Evolutionary conservation across 164 flowering plant species (phyloP), one percentile per base, ranked within the genome.

Genomic region (Sextonia rubra): DNA sequence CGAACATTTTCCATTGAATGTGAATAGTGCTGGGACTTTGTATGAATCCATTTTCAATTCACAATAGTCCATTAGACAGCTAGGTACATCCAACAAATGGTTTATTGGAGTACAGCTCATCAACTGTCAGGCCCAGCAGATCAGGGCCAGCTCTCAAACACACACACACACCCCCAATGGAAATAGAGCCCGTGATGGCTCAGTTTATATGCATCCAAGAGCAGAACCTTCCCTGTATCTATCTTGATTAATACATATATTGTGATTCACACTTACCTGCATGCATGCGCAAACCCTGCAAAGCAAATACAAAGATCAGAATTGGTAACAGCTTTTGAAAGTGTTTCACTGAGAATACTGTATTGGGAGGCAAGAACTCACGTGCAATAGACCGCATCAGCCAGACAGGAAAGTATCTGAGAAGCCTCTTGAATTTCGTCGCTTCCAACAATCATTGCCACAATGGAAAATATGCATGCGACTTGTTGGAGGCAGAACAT

Each of bases 401-500:
- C 56, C 67, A 84, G 47, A 75, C 88, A 87, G 61, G 67, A 60
- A 56, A 89, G 71, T 18, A 82, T 29, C 72, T 85, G 87, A 65
- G 90, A 78, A 60, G 86, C 86, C 60, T 85, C 82, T 62, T 60
- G 30, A 56, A 87, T 60, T 68, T 82, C 90, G 3, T 80, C 83
- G 72, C 82, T 83, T 63, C 89, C 90, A 66, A 73, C 74, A 63
- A 87, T 76, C 75, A 75, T 71, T 4, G 92, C 90, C 72, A 87
- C 74, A 47, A 87, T 49, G 29, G 87, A 82, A 67, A 78, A 89
- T 74, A 89, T 84, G 73, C 92, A 89, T 8, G 91, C 92, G 71
- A 90, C 5, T 84, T 88, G 92, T 77, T 78, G 82, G 64, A 90
- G 91, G 84, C 91, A 87, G 68, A 88, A 80, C 92, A 88, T 90